Percentiles rank a stretch among this genome's conserved stretches.
Conservation (phyloP, 176 grass and related monocot genomes). For the Musa acuminata region DNA sequence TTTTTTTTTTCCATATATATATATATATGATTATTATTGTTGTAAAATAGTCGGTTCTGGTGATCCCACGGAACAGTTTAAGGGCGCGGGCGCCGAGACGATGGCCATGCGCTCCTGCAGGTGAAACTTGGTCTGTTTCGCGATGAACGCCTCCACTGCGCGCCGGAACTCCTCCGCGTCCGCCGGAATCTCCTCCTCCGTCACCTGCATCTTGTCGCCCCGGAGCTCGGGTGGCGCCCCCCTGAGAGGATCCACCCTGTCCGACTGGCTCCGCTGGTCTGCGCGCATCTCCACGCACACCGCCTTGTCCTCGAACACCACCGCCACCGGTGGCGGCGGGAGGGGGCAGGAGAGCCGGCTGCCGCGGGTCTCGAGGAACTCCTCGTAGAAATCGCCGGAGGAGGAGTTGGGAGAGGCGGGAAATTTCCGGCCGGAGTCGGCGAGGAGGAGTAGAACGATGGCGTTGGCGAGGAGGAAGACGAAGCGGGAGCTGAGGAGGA, state of each 20-base stretch:
- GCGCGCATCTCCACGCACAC: background rate
- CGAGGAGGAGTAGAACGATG: constrained; percentile 74
- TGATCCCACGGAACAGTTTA: background rate
- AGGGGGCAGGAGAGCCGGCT: background rate
- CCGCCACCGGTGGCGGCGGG: background rate
- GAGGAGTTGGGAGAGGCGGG: background rate
- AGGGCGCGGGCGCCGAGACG: background rate
- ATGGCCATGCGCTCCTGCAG: constrained; percentile 63
- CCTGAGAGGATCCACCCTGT: background rate
- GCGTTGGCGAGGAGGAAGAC: constrained; percentile 66
- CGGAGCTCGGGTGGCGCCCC: constrained; percentile 36
- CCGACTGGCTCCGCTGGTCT: background rate
- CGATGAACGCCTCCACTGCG: constrained; percentile 78
- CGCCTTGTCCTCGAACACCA: constrained; percentile 44
- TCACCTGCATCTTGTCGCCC: constrained; percentile 23
- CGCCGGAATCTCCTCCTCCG: constrained; percentile 25
- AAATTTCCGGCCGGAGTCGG: constrained; percentile 27
- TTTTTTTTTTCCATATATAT: too few species aligned
- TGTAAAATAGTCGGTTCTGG: background rate
- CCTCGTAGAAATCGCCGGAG: background rate
- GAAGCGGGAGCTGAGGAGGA: constrained; percentile 52
- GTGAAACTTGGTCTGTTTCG: constrained; percentile 65
- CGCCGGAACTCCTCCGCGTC: constrained; percentile 62
- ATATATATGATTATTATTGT: too few species aligned
- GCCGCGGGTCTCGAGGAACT: background rate